Evolutionary conservation across 805 yeast species (phyloP).

Genomic region (Nakazawaea wyomingensis): DNA sequence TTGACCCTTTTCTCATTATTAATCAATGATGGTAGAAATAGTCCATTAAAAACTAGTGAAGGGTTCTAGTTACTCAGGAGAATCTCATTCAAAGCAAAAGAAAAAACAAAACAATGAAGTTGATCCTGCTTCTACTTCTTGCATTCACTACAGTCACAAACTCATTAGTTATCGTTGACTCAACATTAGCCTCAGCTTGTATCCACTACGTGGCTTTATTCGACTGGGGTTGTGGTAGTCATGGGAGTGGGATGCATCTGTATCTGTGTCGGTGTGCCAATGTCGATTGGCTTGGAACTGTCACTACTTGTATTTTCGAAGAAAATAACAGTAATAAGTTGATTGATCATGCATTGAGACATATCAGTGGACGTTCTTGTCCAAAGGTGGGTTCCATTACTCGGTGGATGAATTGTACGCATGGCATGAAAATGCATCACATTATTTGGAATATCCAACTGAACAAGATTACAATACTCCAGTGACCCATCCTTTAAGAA

Average conservation of each 20-base stretch:
- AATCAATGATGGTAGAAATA: too few species aligned
- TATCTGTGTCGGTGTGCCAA: slow-evolving; percentile 38
- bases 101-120: too few species aligned
- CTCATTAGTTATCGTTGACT: slow-evolving; percentile 22
- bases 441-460: slow-evolving; percentile 26
- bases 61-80: too few species aligned
- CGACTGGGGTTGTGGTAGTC: slow-evolving; percentile 41
- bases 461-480: slow-evolving; percentile 18
- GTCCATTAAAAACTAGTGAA: too few species aligned
- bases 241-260: slow-evolving; percentile 19
- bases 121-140: too few species aligned
- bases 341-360: slow-evolving; percentile 33
- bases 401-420: slow-evolving; percentile 28
- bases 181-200: slow-evolving; percentile 35
- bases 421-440: slow-evolving; percentile 31
- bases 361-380: slow-evolving; percentile 31
- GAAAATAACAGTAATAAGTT: slow-evolving; percentile 25
- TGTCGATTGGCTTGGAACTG: slow-evolving; percentile 38
- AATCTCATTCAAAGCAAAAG: too few species aligned
- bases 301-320: slow-evolving; percentile 35
- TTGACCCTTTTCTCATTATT: too few species aligned
- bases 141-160: neutral
- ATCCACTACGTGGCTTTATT: slow-evolving; percentile 32
- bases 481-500: slow-evolving; percentile 28
- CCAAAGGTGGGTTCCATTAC: slow-evolving; percentile 29